Conservation (phyloP, 805 yeast genomes). For the Cyberlindnera euphorbiiphila region DNA sequence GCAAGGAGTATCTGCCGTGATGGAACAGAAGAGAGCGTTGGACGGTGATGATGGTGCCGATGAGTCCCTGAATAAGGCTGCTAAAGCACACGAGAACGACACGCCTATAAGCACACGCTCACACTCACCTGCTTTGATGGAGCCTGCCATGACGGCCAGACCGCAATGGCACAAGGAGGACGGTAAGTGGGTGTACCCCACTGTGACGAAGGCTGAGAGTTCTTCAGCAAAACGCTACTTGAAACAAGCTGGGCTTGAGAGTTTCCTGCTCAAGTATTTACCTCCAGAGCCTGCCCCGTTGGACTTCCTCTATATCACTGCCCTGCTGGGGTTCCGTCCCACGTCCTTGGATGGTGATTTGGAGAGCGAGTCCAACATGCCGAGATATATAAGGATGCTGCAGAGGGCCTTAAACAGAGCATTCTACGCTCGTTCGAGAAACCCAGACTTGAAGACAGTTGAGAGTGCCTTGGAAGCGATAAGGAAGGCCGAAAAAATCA, state of each 20-base stretch:
- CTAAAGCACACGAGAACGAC: neutral
- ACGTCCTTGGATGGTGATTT: slow-evolving; percentile 30
- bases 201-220: slow-evolving; percentile 40
- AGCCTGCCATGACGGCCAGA: neutral
- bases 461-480: slow-evolving; percentile 56
- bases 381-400: slow-evolving; percentile 46
- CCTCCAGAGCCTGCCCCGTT: slow-evolving; percentile 57
- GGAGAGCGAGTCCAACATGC: slow-evolving; percentile 42
- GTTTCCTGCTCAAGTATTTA: slow-evolving; percentile 57
- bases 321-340: slow-evolving; percentile 56
- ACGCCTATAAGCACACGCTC: no score
- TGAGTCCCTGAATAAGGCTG: neutral
- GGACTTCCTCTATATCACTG: slow-evolving; percentile 53
- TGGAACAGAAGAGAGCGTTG: slow-evolving; percentile 6
- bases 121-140: no score
- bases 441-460: slow-evolving; percentile 50
- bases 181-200: slow-evolving; percentile 34
- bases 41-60: neutral
- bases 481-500: slow-evolving; percentile 50
- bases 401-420: slow-evolving; percentile 66
- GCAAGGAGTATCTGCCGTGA: no score
- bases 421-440: slow-evolving; percentile 48
- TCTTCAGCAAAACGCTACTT: slow-evolving; percentile 48
- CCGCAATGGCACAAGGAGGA: slow-evolving; percentile 23
- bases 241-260: slow-evolving; percentile 54